Evolutionary conservation across 805 yeast species (phyloP).

Genomic region (Myxozyma monticola): DNA sequence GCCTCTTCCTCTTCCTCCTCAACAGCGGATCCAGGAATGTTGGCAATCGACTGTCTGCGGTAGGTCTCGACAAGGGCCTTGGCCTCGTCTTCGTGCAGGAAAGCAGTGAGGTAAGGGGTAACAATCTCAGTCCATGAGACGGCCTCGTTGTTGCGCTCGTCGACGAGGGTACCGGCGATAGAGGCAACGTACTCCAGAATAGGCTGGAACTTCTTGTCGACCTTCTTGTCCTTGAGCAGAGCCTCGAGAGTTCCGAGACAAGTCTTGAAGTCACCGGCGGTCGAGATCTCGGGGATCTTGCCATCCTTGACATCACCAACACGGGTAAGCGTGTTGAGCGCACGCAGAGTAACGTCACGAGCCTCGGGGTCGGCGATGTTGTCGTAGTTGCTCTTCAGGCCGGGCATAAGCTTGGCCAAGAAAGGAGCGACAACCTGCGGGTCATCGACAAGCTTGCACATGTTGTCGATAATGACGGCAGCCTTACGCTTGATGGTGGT

Average conservation of each 20-base stretch:
- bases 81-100: slow-evolving; percentile 90
- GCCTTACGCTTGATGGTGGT: slow-evolving; percentile 99
- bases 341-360: slow-evolving; percentile 96
- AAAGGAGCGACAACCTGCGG: slow-evolving; percentile 99
- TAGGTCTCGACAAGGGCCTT: slow-evolving; percentile 87
- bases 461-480: slow-evolving; percentile 99
- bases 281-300: slow-evolving; percentile 92
- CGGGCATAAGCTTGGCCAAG: slow-evolving; percentile 92
- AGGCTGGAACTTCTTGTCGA: slow-evolving; percentile 68
- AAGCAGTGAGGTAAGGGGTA: slow-evolving; percentile 92
- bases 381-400: slow-evolving; percentile 88
- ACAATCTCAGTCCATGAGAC: slow-evolving; percentile 85
- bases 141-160: slow-evolving; percentile 94
- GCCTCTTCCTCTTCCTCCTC: slow-evolving; percentile 92
- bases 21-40: slow-evolving; percentile 94
- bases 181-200: slow-evolving; percentile 86
- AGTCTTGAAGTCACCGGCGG: slow-evolving; percentile 95
- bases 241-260: slow-evolving; percentile 78
- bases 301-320: slow-evolving; percentile 96
- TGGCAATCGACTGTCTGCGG: slow-evolving; percentile 95
- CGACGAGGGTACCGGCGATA: slow-evolving; percentile 98
- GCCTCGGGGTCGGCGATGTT: slow-evolving; percentile 99
- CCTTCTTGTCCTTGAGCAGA: slow-evolving; percentile 65
- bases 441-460: slow-evolving; percentile 99
- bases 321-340: slow-evolving; percentile 94